Percentiles rank a stretch among this genome's conserved stretches.
These are phyloP conservation scores for Pythium vanterpoolii DNA, from an alignment of 352 stramenopile species.

Conservation along the genomic window DNA sequence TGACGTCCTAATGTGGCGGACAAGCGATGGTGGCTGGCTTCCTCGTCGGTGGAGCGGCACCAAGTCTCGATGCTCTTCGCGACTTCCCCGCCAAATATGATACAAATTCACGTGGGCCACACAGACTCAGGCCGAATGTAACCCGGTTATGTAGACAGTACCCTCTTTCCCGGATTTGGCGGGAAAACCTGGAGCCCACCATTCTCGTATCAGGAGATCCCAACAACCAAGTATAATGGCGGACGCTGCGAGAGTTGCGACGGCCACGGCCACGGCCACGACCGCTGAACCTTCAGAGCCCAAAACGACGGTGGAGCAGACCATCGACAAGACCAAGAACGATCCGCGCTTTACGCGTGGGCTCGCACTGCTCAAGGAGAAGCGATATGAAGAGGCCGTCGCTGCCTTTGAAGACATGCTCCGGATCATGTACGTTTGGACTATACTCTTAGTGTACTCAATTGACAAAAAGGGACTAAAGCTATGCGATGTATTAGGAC, in stretches of 20 bases:
- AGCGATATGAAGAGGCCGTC: constrained; percentile 78
- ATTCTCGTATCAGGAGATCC: background rate
- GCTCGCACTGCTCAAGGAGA: constrained; percentile 69
- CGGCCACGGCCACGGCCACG: background rate
- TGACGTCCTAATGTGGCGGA: background rate
- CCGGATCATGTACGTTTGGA: constrained; percentile 56
- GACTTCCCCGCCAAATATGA: constrained; percentile 13
- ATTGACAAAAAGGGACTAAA: too few relatives aligned
- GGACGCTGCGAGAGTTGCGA: background rate
- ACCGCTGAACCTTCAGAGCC: background rate
- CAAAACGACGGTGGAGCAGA: constrained; percentile 20
- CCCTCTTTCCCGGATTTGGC: constrained; percentile 18
- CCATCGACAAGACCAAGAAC: constrained; percentile 53
- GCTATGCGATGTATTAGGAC: too few relatives aligned
- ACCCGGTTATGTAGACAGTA: background rate
- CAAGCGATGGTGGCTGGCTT: background rate
- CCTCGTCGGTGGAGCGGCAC: background rate
- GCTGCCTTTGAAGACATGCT: constrained; percentile 73
- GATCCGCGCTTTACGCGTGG: constrained; percentile 77
- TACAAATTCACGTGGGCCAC: constrained; percentile 10
- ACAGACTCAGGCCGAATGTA: background rate
- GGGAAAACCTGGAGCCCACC: constrained; percentile 9
- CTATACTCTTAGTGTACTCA: background rate
- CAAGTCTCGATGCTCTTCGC: background rate
- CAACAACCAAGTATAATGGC: background rate